Conservation (phyloP, 2,329 filamentous ascomycete genomes). For the Chalara sp. region DNA sequence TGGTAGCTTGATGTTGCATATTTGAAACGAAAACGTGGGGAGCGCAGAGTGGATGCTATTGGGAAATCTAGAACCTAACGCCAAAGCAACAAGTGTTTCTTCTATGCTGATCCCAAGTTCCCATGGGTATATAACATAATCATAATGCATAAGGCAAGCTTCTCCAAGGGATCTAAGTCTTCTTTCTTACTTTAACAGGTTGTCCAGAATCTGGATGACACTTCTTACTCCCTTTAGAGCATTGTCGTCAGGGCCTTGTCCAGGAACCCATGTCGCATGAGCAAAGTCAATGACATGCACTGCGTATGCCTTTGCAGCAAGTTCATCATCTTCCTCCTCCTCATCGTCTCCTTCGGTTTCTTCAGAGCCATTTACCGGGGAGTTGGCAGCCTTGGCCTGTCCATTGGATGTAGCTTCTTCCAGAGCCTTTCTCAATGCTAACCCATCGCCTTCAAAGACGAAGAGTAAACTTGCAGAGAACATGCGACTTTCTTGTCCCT, state of each 20-base stretch:
- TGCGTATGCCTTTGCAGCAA: conserved; percentile 60
- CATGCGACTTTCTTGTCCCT: conserved; percentile 53
- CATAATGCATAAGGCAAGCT: background rate
- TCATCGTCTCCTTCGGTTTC: conserved; percentile 34
- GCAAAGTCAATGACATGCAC: conserved; percentile 96
- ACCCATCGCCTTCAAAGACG: conserved; percentile 57
- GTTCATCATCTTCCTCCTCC: conserved; percentile 48
- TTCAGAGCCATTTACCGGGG: conserved; percentile 18
- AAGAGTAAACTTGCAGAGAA: conserved; percentile 51
- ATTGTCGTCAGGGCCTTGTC: conserved; percentile 82
- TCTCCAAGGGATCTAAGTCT: conserved; percentile 4
- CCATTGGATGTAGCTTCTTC: conserved; percentile 23
- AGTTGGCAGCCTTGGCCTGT: conserved; percentile 20
- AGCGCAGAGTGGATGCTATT: too few species aligned
- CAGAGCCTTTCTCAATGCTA: conserved; percentile 36
- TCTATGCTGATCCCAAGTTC: too few species aligned
- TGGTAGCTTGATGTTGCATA: too few species aligned
- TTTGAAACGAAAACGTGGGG: too few species aligned
- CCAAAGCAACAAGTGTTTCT: too few species aligned
- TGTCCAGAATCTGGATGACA: conserved; percentile 61
- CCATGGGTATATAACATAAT: too few species aligned
- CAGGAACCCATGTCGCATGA: conserved; percentile 75
- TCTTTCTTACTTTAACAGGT: background rate
- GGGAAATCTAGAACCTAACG: too few species aligned
- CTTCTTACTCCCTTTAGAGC: conserved; percentile 66